phyloP scores from a whole-genome alignment of 306 rosid species.

The Chamaecrista fasciculata region DNA sequence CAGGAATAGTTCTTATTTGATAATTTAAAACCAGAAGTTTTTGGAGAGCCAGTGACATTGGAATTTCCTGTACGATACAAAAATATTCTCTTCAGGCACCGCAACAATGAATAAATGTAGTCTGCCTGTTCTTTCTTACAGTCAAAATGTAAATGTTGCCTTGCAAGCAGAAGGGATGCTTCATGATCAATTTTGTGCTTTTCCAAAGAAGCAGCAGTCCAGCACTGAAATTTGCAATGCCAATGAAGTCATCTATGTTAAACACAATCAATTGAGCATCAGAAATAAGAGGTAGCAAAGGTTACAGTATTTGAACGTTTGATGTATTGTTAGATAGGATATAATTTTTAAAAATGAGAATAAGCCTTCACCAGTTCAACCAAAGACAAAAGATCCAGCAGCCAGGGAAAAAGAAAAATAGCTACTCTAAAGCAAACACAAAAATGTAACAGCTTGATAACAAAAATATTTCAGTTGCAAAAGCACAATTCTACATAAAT shows the following conservation, averaged over 20 bases:
- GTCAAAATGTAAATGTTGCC: slow-evolving; percentile 56
- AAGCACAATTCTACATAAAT: slow-evolving; percentile 6
- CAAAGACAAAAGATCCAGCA: too few relatives aligned
- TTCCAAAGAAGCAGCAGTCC: slow-evolving; percentile 68
- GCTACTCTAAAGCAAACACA: not conserved
- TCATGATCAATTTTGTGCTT: slow-evolving; percentile 62
- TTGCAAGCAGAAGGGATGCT: slow-evolving; percentile 68
- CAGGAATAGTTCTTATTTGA: slow-evolving; percentile 24
- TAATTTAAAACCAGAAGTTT: slow-evolving; percentile 34
- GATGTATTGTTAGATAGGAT: not conserved
- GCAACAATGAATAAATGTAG: slow-evolving; percentile 49
- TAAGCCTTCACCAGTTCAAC: too few relatives aligned
- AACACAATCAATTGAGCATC: slow-evolving; percentile 16
- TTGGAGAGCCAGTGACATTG: slow-evolving; percentile 35
- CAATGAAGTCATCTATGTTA: slow-evolving; percentile 24
- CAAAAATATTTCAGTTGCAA: not conserved
- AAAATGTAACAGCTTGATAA: not conserved
- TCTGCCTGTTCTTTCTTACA: slow-evolving; percentile 64
- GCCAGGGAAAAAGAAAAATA: not conserved
- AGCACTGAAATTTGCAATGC: slow-evolving; percentile 63
- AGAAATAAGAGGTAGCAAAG: not conserved
- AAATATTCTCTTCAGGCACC: slow-evolving; percentile 55
- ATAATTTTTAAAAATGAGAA: not conserved
- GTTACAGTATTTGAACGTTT: not conserved
- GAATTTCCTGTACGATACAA: slow-evolving; percentile 31